Evolutionary conservation across 2,329 filamentous ascomycete genomes (phyloP).

Genomic region (Emergomyces africanus): DNA sequence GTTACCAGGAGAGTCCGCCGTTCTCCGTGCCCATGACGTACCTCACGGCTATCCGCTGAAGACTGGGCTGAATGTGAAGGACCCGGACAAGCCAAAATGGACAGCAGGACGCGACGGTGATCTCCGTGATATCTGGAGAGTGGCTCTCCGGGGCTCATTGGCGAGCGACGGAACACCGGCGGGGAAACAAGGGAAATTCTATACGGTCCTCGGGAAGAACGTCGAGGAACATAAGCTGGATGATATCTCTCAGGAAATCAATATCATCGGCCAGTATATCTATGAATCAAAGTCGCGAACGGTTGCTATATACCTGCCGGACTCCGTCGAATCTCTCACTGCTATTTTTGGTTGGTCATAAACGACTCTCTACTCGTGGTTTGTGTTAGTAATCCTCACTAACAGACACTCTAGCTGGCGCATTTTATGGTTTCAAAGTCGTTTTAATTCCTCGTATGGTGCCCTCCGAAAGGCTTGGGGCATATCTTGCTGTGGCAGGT

Average conservation of each 20-base stretch:
- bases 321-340: slow-evolving; percentile 77
- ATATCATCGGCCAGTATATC: slow-evolving; percentile 67
- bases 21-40: slow-evolving; percentile 71
- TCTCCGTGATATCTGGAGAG: slow-evolving; percentile 79
- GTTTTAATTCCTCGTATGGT: slow-evolving; percentile 76
- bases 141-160: slow-evolving; percentile 50
- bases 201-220: slow-evolving; percentile 66
- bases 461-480: slow-evolving; percentile 52
- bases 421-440: slow-evolving; percentile 79
- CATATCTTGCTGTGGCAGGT: slow-evolving; percentile 58
- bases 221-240: slow-evolving; percentile 59
- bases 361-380: not conserved
- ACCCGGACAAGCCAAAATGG: slow-evolving; percentile 69
- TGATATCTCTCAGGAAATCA: slow-evolving; percentile 73
- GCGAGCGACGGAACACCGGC: slow-evolving; percentile 49
- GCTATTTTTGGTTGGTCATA: slow-evolving; percentile 53
- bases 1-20: slow-evolving; percentile 69
- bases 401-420: slow-evolving; percentile 47
- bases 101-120: slow-evolving; percentile 73
- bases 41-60: slow-evolving; percentile 76
- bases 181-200: slow-evolving; percentile 54
- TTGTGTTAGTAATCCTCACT: not conserved
- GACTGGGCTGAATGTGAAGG: slow-evolving; percentile 68
- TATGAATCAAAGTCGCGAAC: slow-evolving; percentile 55
- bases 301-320: slow-evolving; percentile 82